phyloP scores from a whole-genome alignment of 2,329 filamentous ascomycete species.

The Thelonectria blattea region DNA sequence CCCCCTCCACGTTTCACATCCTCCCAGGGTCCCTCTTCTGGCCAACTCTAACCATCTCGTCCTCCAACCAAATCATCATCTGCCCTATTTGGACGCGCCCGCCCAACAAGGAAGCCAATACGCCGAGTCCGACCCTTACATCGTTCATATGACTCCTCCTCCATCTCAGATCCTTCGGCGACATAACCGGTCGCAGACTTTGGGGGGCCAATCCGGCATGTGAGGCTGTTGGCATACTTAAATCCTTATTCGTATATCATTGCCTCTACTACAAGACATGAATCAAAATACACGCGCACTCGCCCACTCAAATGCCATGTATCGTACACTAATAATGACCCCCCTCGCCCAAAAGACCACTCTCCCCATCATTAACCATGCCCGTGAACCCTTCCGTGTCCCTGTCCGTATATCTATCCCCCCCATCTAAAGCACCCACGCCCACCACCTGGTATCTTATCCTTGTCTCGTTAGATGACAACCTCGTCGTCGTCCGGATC shows the following conservation, averaged over 20 bases:
- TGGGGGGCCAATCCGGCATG: too few relatives aligned
- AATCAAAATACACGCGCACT: conserved; percentile 1
- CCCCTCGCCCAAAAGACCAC: background rate
- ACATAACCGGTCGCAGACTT: background rate
- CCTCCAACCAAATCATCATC: background rate
- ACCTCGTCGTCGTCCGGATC: conserved; percentile 62
- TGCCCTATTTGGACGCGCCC: background rate
- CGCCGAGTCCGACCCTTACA: background rate
- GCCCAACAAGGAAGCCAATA: background rate
- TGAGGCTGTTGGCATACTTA: too few relatives aligned
- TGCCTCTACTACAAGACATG: conserved; percentile 1
- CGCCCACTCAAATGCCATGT: background rate
- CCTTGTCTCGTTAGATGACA: conserved; percentile 41
- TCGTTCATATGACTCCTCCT: too few relatives aligned
- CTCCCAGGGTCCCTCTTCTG: background rate
- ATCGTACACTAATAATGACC: conserved; percentile 14
- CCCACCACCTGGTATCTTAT: conserved; percentile 29
- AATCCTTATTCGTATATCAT: background rate
- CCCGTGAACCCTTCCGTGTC: background rate
- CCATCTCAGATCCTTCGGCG: background rate
- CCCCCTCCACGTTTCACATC: background rate
- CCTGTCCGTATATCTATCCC: conserved; percentile 15
- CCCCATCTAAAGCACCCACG: conserved; percentile 19
- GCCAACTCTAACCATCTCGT: background rate
- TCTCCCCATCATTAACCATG: conserved; percentile 3